Conservation (phyloP, 192 early-diverging fungal species). For the Coemansia sp. region DNA sequence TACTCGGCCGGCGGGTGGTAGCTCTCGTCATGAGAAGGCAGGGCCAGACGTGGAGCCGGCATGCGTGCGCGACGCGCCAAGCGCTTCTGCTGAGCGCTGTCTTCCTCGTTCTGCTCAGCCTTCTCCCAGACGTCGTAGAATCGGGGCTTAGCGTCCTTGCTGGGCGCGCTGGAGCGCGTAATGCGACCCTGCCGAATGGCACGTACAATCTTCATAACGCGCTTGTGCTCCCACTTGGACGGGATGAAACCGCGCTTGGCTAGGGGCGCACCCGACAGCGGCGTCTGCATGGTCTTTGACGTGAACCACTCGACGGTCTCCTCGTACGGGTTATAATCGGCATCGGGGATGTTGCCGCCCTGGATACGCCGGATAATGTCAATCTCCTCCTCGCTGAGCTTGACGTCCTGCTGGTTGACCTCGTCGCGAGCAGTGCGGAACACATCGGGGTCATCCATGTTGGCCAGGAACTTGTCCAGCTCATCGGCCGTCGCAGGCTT, state of each 20-base stretch:
- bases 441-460: constrained; percentile 89
- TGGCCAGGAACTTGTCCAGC: constrained; percentile 88
- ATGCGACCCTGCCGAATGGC: constrained; percentile 90
- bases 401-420: constrained; percentile 76
- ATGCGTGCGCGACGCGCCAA: constrained; percentile 63
- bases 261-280: constrained; percentile 87
- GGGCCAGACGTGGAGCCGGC: constrained; percentile 83
- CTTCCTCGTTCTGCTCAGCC: constrained; percentile 60
- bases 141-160: constrained; percentile 57
- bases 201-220: constrained; percentile 96
- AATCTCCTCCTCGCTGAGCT: constrained; percentile 84
- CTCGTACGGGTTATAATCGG: constrained; percentile 87
- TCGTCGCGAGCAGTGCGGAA: constrained; percentile 88
- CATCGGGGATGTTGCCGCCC: constrained; percentile 77
- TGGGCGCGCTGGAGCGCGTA: constrained; percentile 59
- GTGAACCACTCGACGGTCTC: constrained; percentile 96
- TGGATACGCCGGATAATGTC: constrained; percentile 91
- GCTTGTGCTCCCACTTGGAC: constrained; percentile 91
- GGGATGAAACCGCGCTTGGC: constrained; percentile 95
- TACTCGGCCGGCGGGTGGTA: constrained; percentile 98
- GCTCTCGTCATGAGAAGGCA: constrained; percentile 90
- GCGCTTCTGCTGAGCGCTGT: constrained; percentile 50
- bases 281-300: constrained; percentile 73
- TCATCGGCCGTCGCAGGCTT: constrained; percentile 87
- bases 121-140: constrained; percentile 91